These are phyloP conservation scores for Calonectria pseudoreteaudii DNA, from an alignment of 2,329 filamentous ascomycete species.

Conservation along the genomic window DNA sequence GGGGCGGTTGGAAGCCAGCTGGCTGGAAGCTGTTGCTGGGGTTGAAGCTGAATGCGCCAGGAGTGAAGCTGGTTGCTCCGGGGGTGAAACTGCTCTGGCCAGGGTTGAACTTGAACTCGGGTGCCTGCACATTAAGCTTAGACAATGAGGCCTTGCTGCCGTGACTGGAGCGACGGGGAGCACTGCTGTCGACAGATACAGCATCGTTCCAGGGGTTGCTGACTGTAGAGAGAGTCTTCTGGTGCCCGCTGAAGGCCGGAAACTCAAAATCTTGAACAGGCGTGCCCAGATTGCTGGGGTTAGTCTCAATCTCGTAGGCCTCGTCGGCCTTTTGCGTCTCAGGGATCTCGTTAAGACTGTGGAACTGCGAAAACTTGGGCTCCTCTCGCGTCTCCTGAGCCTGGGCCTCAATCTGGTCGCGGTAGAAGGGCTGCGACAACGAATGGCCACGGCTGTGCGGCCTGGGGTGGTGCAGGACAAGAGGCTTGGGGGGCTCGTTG, in stretches of 20 bases:
- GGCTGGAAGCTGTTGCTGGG: constrained; percentile 19
- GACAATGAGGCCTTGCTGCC: constrained; percentile 78
- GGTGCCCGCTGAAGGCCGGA: constrained; percentile 60
- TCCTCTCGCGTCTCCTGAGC: constrained; percentile 52
- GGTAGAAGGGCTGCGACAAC: constrained; percentile 74
- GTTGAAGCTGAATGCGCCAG: constrained; percentile 38
- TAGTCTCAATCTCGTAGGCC: constrained; percentile 77
- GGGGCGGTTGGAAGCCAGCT: constrained; percentile 52
- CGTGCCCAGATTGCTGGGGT: constrained; percentile 78
- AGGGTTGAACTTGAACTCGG: constrained; percentile 85
- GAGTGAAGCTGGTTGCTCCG: constrained; percentile 1
- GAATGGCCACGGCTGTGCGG: constrained; percentile 82
- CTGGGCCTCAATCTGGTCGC: constrained; percentile 65
- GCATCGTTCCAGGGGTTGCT: constrained; percentile 75
- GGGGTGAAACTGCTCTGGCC: constrained; percentile 48
- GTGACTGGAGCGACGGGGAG: constrained; percentile 62
- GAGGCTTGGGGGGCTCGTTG: constrained; percentile 63
- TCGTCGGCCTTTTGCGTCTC: constrained; percentile 61
- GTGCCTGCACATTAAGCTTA: constrained; percentile 88
- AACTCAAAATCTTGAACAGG: constrained; percentile 66
- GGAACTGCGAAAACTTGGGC: constrained; percentile 53
- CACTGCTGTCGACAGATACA: constrained; percentile 53
- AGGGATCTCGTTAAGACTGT: constrained; percentile 54
- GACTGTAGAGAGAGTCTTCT: constrained; percentile 65
- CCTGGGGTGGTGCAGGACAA: constrained; percentile 76